A percentile compares a stretch with the other conserved stretches of the same genome.
These are phyloP conservation scores for Colletotrichum destructivum DNA, from an alignment of 2,329 filamentous ascomycete species.

Conservation along the genomic window DNA sequence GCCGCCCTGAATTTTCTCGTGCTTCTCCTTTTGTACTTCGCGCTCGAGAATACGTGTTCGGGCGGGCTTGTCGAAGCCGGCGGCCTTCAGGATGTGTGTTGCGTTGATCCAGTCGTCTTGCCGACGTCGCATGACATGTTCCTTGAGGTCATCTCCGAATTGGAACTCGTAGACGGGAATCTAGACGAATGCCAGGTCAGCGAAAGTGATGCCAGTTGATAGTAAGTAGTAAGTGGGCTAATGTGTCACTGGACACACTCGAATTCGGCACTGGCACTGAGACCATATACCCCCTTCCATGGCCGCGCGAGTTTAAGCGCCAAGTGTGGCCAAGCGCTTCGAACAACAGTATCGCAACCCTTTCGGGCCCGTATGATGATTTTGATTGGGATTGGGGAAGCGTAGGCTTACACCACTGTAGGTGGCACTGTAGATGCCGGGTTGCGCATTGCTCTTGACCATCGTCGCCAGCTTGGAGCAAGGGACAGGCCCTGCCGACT, in stretches of 20 bases:
- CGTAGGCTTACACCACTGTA: slow-evolving; percentile 75
- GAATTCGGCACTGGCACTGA: slow-evolving; percentile 25
- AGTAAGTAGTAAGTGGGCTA: background rate
- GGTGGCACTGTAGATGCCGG: slow-evolving; percentile 77
- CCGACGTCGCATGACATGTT: slow-evolving; percentile 96
- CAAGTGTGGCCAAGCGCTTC: background rate
- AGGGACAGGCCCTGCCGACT: slow-evolving; percentile 39
- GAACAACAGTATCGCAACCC: background rate
- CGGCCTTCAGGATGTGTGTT: slow-evolving; percentile 98
- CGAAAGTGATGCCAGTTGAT: background rate
- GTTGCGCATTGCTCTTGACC: slow-evolving; percentile 60
- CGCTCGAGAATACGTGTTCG: slow-evolving; percentile 95
- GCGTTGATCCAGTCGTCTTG: slow-evolving; percentile 99
- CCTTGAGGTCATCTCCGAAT: slow-evolving; percentile 81
- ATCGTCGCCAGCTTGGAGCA: slow-evolving; percentile 51
- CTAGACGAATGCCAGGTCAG: slow-evolving; percentile 60
- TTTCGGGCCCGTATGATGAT: background rate
- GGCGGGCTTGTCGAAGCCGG: slow-evolving; percentile 96
- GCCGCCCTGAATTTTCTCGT: slow-evolving; percentile 98
- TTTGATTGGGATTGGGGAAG: slow-evolving; percentile 1
- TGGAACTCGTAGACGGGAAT: slow-evolving; percentile 96
- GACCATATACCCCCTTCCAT: slow-evolving; percentile 29
- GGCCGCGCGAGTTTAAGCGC: slow-evolving; percentile 8
- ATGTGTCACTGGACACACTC: background rate
- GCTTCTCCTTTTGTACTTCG: slow-evolving; percentile 95